Conservation (phyloP, 768 basidiomycete species). For the Leccinum boreale region DNA sequence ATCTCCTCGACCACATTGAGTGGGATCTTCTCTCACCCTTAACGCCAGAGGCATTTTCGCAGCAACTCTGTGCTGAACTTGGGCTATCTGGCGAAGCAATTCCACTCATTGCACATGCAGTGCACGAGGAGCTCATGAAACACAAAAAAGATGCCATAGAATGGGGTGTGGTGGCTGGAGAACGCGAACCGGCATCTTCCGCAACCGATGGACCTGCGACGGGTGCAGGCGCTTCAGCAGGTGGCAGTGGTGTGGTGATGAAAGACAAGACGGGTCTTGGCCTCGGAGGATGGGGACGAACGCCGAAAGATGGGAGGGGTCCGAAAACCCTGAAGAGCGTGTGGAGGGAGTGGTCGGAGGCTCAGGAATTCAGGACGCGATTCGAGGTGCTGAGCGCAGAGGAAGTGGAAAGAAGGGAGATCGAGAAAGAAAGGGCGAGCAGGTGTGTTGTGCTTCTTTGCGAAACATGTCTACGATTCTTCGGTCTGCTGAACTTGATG, state of each 20-base stretch:
- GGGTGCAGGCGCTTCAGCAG: slow-evolving; percentile 8
- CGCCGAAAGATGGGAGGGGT: slow-evolving; percentile 74
- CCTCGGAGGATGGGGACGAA: slow-evolving; percentile 69
- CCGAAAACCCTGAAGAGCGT: slow-evolving; percentile 81
- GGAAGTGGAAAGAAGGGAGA: slow-evolving; percentile 87
- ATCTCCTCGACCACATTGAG: slow-evolving; percentile 93
- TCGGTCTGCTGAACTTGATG: slow-evolving; percentile 3
- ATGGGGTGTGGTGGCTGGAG: slow-evolving; percentile 80
- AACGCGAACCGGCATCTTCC: slow-evolving; percentile 34
- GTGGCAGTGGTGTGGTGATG: slow-evolving; percentile 48
- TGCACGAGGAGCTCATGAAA: slow-evolving; percentile 93
- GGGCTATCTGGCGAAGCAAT: slow-evolving; percentile 85
- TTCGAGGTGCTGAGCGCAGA: slow-evolving; percentile 86
- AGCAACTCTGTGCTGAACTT: slow-evolving; percentile 77
- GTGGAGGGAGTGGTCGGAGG: slow-evolving; percentile 94
- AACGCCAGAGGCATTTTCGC: slow-evolving; percentile 83
- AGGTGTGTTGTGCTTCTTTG: slow-evolving; percentile 36
- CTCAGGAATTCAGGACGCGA: slow-evolving; percentile 84
- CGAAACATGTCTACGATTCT: neutral
- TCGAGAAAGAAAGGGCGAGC: slow-evolving; percentile 82
- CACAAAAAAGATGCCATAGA: slow-evolving; percentile 96
- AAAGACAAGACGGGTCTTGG: slow-evolving; percentile 85
- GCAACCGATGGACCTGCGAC: slow-evolving; percentile 15
- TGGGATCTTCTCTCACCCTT: slow-evolving; percentile 96
- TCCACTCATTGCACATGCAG: slow-evolving; percentile 86